Base-by-base conservation (phyloP, 208 protist species). In the Histomonas meleagridis region DNA sequence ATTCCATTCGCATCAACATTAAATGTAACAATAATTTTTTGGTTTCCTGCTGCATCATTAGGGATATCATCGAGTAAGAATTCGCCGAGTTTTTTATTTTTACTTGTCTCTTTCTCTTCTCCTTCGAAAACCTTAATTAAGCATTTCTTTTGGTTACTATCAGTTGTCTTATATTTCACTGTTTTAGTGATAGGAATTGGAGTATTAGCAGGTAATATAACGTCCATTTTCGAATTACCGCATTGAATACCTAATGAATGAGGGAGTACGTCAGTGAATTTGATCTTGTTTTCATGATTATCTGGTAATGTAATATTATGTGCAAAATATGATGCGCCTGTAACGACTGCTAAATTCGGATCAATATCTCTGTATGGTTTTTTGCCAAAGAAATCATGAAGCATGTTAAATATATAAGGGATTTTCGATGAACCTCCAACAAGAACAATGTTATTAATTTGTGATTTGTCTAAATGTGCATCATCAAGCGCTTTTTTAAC, bases 21-120 rank as follows among this genome's bases (percentile, higher is more conserved):
- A 91, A 94, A 94, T 35, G 90, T 95, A 46, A 94, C 94, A 72
- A 94, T 94, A 92, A 98, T 97, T 51, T 97, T 98, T 38, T 97
- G 96, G 91, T 98, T 98, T 79, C 98, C 98, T 79, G 96, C 94
- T 91, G 96, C 95, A 0, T 97, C 97, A n/a, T 96, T 96, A 18
- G 98, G 96, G 90, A 99, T 99, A 92, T 96, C 97, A 90, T 95
- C 96, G 23, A 99, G 95, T 92, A 99, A 97, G 93, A 99, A 99
- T 93, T 97, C 97, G 91, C 97, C 97, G 92, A 99, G 94, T 0
- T 97, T 92, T 91, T 98, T 95, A 95, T 98, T 98, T 95, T 99
- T 97, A 95, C 98, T 98, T 90, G 97, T 98, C 96, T n/a, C n/a
- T n/a, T n/a, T n/a, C n/a, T n/a, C n/a, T n/a, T 99, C 98, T 90